Evolutionary conservation across 23 red algal genomes (phyloP).

Genomic region (Gracilaria vermiculophylla): DNA sequence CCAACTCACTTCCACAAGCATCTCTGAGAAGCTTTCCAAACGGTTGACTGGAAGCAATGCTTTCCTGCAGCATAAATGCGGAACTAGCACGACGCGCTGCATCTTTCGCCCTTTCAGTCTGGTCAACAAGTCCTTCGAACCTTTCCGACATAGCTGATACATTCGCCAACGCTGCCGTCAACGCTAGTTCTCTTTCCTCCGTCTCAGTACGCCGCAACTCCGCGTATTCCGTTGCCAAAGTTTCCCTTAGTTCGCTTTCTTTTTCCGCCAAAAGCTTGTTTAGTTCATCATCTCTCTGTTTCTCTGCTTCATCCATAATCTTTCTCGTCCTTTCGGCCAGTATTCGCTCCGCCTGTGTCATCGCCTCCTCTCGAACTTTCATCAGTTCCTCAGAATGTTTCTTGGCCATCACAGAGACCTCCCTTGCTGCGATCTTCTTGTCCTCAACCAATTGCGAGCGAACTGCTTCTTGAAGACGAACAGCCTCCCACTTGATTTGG

Average conservation of each 20-base stretch:
- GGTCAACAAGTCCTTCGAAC: conserved; percentile 26
- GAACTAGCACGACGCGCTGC: conserved; percentile 28
- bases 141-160: conserved; percentile 44
- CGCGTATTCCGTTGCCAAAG: conserved; percentile 37
- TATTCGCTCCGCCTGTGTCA: conserved; percentile 15
- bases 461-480: conserved; percentile 66
- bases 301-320: background rate
- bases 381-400: conserved; percentile 54
- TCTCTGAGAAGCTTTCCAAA: conserved; percentile 15
- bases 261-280: conserved; percentile 31
- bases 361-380: conserved; percentile 32
- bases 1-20: conserved; percentile 25
- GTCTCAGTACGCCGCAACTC: conserved; percentile 5
- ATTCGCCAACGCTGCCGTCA: conserved; percentile 13
- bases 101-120: conserved; percentile 55
- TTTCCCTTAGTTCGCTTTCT: conserved; percentile 32
- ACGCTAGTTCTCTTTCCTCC: background rate
- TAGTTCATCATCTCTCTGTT: conserved; percentile 42
- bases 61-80: conserved; percentile 51
- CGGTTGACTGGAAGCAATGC: background rate
- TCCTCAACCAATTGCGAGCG: conserved; percentile 57
- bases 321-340: conserved; percentile 39
- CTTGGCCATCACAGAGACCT: conserved; percentile 16
- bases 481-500: conserved; percentile 59
- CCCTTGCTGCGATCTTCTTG: conserved; percentile 60